Evolutionary conservation across 306 rosid species (phyloP).

Genomic region (Acmispon strigosus): DNA sequence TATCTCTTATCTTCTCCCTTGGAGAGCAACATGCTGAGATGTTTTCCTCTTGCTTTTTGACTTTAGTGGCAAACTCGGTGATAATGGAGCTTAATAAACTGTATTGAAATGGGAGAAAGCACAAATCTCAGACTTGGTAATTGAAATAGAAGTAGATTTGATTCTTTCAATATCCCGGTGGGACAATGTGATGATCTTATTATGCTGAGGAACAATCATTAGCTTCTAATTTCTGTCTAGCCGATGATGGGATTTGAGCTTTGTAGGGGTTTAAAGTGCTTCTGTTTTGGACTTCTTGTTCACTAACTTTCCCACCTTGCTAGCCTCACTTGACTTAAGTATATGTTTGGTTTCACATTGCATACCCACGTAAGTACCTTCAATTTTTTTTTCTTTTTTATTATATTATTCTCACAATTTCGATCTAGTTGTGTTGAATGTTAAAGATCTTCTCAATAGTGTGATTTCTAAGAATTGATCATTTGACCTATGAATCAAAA

Average conservation of each 20-base stretch:
- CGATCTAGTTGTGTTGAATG: too few species aligned
- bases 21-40: slow-evolving; percentile 43
- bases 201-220: slow-evolving; percentile 39
- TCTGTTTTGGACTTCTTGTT: slow-evolving; percentile 21
- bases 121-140: slow-evolving; percentile 38
- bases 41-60: slow-evolving; percentile 51
- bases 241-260: slow-evolving; percentile 32
- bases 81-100: slow-evolving; percentile 49
- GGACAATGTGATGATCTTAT: slow-evolving; percentile 37
- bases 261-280: slow-evolving; percentile 18
- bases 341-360: neutral
- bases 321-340: neutral
- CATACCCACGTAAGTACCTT: too few species aligned
- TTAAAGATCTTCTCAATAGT: too few species aligned
- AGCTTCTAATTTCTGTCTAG: slow-evolving; percentile 21
- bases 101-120: slow-evolving; percentile 36
- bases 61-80: slow-evolving; percentile 55
- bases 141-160: slow-evolving; percentile 38
- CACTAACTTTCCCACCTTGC: slow-evolving; percentile 5
- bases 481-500: too few species aligned
- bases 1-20: slow-evolving; percentile 33
- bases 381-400: too few species aligned
- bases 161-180: slow-evolving; percentile 41
- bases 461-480: too few species aligned
- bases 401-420: too few species aligned